Conservation (phyloP, 1,139 yeast genomes). For the Saccharomyces hybrid region DNA sequence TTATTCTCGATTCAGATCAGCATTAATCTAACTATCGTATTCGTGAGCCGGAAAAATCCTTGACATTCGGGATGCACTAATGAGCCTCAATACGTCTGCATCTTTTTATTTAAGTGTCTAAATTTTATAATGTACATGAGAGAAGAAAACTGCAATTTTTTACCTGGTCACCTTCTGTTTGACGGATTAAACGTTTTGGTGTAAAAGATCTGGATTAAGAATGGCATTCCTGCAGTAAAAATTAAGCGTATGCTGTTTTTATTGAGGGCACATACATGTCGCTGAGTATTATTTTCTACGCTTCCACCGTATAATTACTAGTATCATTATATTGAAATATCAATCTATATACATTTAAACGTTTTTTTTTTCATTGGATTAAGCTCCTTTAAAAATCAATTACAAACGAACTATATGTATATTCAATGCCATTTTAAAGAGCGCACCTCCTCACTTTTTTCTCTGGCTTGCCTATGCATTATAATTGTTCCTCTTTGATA, state of each 20-base stretch:
- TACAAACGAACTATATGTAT: background rate
- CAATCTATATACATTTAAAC: background rate
- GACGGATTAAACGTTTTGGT: background rate
- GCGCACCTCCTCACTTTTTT: background rate
- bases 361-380: background rate
- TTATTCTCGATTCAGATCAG: background rate
- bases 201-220: background rate
- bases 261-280: too few species aligned
- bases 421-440: too few species aligned
- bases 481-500: slow-evolving; percentile 82
- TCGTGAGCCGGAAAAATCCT: background rate
- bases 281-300: too few species aligned
- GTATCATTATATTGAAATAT: background rate
- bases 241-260: too few species aligned
- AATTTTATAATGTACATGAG: background rate
- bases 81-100: background rate
- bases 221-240: too few species aligned
- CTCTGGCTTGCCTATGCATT: slow-evolving; percentile 4
- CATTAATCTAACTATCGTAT: background rate
- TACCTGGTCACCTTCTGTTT: background rate
- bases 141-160: background rate
- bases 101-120: too few species aligned
- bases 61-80: background rate
- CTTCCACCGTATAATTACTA: background rate
- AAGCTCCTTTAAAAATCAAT: background rate